Base-by-base conservation (phyloP, 2,329 filamentous ascomycete genomes). In the Pseudogymnoascus sp. region DNA sequence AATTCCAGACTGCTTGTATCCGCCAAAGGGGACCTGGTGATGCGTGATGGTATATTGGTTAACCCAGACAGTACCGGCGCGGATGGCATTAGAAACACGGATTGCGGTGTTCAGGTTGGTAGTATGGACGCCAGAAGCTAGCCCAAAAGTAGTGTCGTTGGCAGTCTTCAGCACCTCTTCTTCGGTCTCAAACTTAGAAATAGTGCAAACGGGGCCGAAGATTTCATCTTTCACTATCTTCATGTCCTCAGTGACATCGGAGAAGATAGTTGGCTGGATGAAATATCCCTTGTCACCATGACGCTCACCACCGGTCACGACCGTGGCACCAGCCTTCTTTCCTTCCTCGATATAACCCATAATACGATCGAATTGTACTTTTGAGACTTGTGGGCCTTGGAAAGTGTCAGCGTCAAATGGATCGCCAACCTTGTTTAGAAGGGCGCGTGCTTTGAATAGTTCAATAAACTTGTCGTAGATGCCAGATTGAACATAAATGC, bases 181-280 rank as follows among this genome's bases (percentile, higher is more conserved):
- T 74, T 86, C 82, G 69, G 79, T 83, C 76, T 83, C 84, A 78
- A 89, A 89, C 75, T 88, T 89, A 73, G 83, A 78, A 71, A 89
- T 85, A 64, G 83, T 79, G 78, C 85, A 87, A 65, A 90, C 86
- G 38, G 86, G 86, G 63, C 86, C 86, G 73, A 90, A 90, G 74
- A 89, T 88, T 74, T 90, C 86, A 73, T 89, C 86, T 75, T 87
- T 82, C 72, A 86, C 81, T 69, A 89, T 89, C 80, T 86, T 87
- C 86, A 89, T 89, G 73, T 88, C 81, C 65, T 85, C 81, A 54
- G 79, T 83, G 65, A 89, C 86, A 70, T 86, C 82, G 69, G 83
- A 82, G 81, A 89, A 89, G 76, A 89, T 86, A 67, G 86, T 89
- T 7, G 86, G 86, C 75, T 88, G 78, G 72, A 89, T 88, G 79